phyloP scores from a whole-genome alignment of 164 flowering plant genomes.

The Liquidambar formosana region DNA sequence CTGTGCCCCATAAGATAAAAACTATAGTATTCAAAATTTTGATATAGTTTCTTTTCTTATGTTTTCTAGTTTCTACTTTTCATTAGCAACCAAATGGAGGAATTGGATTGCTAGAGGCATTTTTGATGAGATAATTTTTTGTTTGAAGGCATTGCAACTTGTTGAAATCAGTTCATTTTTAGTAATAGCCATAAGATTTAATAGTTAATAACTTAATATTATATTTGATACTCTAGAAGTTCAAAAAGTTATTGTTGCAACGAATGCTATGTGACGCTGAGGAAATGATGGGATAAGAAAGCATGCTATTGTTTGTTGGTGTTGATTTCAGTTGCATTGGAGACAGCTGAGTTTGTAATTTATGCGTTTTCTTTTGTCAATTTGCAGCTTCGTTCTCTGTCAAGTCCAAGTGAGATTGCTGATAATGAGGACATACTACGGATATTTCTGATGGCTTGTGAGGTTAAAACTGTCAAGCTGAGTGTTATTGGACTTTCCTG shows the following conservation, averaged over 20 bases:
- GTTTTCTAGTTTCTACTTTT: no score
- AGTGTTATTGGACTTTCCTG: conserved; percentile 97
- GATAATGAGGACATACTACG: conserved; percentile 86
- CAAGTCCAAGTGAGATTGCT: conserved; percentile 79
- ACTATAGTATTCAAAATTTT: neutral
- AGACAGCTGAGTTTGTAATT: neutral
- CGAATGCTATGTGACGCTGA: no score
- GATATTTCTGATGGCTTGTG: conserved; percentile 94
- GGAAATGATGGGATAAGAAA: neutral
- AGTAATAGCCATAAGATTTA: no score
- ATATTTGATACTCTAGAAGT: no score
- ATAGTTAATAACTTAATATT: no score
- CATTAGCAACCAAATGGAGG: no score
- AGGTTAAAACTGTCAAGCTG: conserved; percentile 74
- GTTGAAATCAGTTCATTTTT: no score
- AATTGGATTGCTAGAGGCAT: no score
- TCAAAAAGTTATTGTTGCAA: no score
- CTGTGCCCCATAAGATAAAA: neutral
- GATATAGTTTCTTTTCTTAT: neutral
- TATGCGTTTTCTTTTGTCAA: neutral
- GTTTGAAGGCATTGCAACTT: no score
- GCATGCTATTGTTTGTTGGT: neutral
- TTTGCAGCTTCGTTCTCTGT: conserved; percentile 80
- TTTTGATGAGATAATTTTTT: no score
- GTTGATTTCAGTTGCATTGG: conserved; percentile 4